Evolutionary conservation across 208 protist species (phyloP).

Genomic region (Leptomonas pyrrhocoris): DNA sequence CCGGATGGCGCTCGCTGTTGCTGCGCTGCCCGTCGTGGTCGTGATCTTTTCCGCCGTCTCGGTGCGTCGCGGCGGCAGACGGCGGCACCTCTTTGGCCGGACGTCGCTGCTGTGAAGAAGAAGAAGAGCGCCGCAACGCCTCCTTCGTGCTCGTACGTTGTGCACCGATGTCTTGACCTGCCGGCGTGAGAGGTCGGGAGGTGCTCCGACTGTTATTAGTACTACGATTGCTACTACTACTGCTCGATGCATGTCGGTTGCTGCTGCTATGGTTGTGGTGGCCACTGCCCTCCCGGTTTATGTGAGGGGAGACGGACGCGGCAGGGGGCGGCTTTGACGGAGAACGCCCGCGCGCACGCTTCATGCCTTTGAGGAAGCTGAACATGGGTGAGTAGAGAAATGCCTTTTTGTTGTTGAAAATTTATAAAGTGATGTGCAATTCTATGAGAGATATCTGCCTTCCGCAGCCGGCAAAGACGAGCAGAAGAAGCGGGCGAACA

Average conservation of each 20-base stretch:
- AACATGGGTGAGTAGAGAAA: neutral
- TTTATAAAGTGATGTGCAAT: too few species aligned
- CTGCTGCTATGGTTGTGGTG: neutral
- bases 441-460: too few species aligned
- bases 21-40: neutral
- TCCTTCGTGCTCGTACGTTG: neutral
- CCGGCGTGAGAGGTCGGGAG: too few species aligned
- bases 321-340: neutral
- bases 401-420: neutral
- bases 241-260: too few species aligned
- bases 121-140: neutral
- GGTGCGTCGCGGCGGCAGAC: neutral
- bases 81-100: neutral
- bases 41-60: neutral
- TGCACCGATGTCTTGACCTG: neutral
- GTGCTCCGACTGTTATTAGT: too few species aligned
- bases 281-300: neutral
- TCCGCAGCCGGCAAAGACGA: too few species aligned
- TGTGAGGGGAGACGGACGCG: neutral
- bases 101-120: neutral
- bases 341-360: neutral
- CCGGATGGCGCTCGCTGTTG: neutral
- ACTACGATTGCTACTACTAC: too few species aligned
- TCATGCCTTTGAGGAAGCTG: conserved; percentile 4
- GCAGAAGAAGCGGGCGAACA: too few species aligned